Evolutionary conservation across 371 early-diverging fungal species (phyloP), one percentile per base, ranked within the genome.

Genomic region (Zopfochytrium polystomum): DNA sequence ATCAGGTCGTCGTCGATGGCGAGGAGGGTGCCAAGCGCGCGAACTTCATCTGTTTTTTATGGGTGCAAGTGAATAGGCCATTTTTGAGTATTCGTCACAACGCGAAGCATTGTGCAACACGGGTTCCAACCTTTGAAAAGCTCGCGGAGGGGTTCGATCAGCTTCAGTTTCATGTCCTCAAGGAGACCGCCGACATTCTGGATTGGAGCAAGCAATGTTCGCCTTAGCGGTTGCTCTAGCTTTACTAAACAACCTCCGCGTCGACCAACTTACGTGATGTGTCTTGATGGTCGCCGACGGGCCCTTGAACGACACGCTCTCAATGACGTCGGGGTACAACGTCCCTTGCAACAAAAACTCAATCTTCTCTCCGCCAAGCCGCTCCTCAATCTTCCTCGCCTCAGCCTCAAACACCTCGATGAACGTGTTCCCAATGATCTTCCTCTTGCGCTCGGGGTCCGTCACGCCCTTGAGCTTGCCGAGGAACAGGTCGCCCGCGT

Each of bases 11-110:
- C 91, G 73, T 91, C 92, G 66, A 97, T 84, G 47, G 85, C 87
- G 59, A 97, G 83, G 54, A 95, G 76, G 53, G 78, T 72, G 57
- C 96, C 97, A 22, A 97, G 82, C 9, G 87, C 90, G 66, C 97
- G 91, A 52, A 97, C 97, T 80, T 97, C 97, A 76, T 97, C 95
- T n/a, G n/a, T n/a, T n/a, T n/a, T n/a, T n/a, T n/a, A n/a, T n/a
- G n/a, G n/a, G n/a, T n/a, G n/a, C n/a, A n/a, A n/a, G n/a, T n/a
- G n/a, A n/a, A n/a, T n/a, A n/a, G n/a, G n/a, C n/a, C n/a, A n/a
- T n/a, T n/a, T n/a, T n/a, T n/a, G n/a, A n/a, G n/a, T n/a, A n/a
- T n/a, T n/a, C n/a, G n/a, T n/a, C n/a, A n/a, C n/a, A n/a, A n/a
- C n/a, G n/a, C n/a, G n/a, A n/a, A n/a, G n/a, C n/a, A n/a, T n/a